Evolutionary conservation across 495 filamentous ascomycete genomes (phyloP).

Genomic region (Xylaria bambusicola): DNA sequence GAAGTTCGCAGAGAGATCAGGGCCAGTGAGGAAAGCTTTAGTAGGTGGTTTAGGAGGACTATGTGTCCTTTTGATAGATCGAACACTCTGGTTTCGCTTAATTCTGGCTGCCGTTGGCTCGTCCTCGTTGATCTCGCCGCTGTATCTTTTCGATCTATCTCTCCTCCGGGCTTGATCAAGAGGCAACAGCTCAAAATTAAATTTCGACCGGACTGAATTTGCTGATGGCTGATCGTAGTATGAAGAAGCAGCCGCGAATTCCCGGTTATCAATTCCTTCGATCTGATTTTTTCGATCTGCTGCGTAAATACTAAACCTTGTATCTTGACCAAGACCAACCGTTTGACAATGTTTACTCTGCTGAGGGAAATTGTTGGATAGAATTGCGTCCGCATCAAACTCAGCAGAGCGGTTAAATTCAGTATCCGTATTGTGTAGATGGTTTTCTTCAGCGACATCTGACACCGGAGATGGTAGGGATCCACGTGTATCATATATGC

Average conservation of each 20-base stretch:
- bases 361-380: neutral
- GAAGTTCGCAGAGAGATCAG: slow-evolving; percentile 22
- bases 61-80: neutral
- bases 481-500: neutral
- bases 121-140: slow-evolving; percentile 26
- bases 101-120: slow-evolving; percentile 11
- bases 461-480: neutral
- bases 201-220: slow-evolving; percentile 21
- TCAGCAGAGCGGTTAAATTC: neutral
- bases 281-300: neutral
- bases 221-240: slow-evolving; percentile 3
- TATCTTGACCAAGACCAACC: neutral
- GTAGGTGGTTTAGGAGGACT: slow-evolving; percentile 2
- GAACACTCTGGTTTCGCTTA: neutral
- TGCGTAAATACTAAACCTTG: slow-evolving; percentile 3
- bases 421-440: neutral
- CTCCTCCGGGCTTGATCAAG: slow-evolving; percentile 22
- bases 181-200: slow-evolving; percentile 27
- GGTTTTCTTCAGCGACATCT: neutral
- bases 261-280: neutral
- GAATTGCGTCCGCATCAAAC: neutral
- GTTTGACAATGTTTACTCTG: neutral
- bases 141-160: slow-evolving; percentile 24
- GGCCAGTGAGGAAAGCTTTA: slow-evolving; percentile 1
- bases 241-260: slow-evolving; percentile 8